Conservation (phyloP, 345 rosid species). For the Isatis tinctoria region DNA sequence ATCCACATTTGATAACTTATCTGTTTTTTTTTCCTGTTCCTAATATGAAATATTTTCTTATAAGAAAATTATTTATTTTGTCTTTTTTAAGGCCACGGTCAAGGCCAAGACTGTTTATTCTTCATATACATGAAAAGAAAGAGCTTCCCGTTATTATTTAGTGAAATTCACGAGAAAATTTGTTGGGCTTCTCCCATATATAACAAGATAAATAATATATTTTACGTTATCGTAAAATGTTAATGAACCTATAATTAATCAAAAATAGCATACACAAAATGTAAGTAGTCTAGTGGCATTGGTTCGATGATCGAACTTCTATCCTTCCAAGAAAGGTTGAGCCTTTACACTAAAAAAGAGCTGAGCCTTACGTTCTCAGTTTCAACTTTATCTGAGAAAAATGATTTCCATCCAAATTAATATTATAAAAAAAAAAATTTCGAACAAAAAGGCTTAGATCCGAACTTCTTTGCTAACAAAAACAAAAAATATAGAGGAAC, state of each 20-base stretch:
- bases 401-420: no score
- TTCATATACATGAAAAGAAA: not conserved
- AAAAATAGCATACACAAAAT: not conserved
- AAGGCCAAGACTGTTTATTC: conserved; percentile 8
- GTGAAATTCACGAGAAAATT: not conserved
- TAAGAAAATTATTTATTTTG: not conserved
- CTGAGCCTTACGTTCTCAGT: no score
- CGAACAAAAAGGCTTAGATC: no score
- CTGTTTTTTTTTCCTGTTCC: not conserved
- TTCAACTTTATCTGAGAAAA: no score
- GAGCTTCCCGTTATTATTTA: not conserved
- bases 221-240: not conserved
- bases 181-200: not conserved
- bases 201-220: not conserved
- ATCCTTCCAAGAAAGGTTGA: no score
- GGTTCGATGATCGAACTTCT: no score
- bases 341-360: no score
- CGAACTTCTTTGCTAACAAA: no score
- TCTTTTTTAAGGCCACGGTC: not conserved
- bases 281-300: no score
- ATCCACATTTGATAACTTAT: conserved; percentile 10
- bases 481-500: no score
- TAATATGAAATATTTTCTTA: conserved; percentile 11
- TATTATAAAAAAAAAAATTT: no score
- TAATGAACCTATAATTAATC: not conserved